Evolutionary conservation across 306 rosid species (phyloP), one percentile per base, ranked within the genome.

Genomic region (Pterocarpus santalinus): DNA sequence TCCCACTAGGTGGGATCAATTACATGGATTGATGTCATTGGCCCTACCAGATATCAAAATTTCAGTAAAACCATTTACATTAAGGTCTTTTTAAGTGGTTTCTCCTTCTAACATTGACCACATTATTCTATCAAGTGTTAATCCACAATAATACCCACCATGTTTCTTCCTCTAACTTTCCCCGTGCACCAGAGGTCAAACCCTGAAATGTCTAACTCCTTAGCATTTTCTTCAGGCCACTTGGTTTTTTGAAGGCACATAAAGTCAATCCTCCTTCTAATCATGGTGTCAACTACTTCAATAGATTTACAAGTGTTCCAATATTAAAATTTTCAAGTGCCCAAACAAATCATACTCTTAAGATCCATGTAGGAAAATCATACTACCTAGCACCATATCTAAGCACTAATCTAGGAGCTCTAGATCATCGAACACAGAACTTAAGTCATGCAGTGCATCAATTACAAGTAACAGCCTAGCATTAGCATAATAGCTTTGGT

Each of bases 331-430:
- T 47, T 72, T 63, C 17, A 80, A 36, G 58, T 63, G 6, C 73
- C 77, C 16, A 17, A 49, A 71, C 35, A 63, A 72, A 72, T 64
- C 38, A 35, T 2, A 38, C 7, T 69, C 64, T 4, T 32, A 5
- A 5, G 39, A 47, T 39, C 46, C 78, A 80, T 34, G 55, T 39
- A n/a, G 38, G 62, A 60, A 15, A 79, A 14, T 6, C 53, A 35
- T 13, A 79, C 64, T n/a, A 79, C 9, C 44, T 79, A 57, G 28
- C 70, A 69, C 52, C 61, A 57, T 30, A 33, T 79, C 41, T 16
- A 5, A 38, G 46, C 63, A 17, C 63, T 58, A 58, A 58, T 17
- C 38, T 30, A 78, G 65, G 41, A 55, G 47, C 74, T 22, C 32
- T 43, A 64, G 73, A 51, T 77, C 62, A 65, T 43, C 35, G 14